These are phyloP conservation scores for Nitzschia putrida DNA, from an alignment of 108 stramenopile genomes.

Conservation along the genomic window DNA sequence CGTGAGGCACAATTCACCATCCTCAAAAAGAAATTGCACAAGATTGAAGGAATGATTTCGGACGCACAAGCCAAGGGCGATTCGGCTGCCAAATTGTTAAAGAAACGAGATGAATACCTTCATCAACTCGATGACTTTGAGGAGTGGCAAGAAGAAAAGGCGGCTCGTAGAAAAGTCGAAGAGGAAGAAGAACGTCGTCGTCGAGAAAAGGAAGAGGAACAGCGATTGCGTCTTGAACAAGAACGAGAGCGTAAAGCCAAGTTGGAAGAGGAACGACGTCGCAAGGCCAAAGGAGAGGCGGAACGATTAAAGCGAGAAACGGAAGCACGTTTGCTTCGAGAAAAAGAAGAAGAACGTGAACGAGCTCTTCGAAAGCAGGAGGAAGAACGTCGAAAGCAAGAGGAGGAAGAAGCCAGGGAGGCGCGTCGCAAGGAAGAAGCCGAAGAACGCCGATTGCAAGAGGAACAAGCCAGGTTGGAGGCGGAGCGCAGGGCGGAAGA, in stretches of 20 bases:
- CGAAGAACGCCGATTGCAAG: slow-evolving; percentile 5
- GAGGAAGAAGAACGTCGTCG: neutral
- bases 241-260: slow-evolving; percentile 5
- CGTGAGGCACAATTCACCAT: slow-evolving; percentile 11
- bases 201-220: slow-evolving; percentile 8
- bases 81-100: slow-evolving; percentile 11
- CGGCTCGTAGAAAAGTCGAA: slow-evolving; percentile 6
- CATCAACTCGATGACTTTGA: slow-evolving; percentile 14
- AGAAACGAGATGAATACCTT: slow-evolving; percentile 10
- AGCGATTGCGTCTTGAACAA: slow-evolving; percentile 6
- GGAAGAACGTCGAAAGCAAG: slow-evolving; percentile 4
- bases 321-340: neutral
- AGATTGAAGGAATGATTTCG: slow-evolving; percentile 3
- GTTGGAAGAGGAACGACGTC: slow-evolving; percentile 19
- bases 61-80: neutral
- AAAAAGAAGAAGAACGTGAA: slow-evolving; percentile 9
- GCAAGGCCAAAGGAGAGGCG: slow-evolving; percentile 16
- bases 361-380: slow-evolving; percentile 7
- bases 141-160: slow-evolving; percentile 11
- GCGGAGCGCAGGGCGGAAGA: neutral
- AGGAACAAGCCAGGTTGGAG: slow-evolving; percentile 1
- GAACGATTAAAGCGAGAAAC: slow-evolving; percentile 4
- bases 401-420: neutral
- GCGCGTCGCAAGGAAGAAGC: slow-evolving; percentile 4
- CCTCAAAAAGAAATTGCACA: slow-evolving; percentile 22